Conservation (phyloP, 352 stramenopile species). For the Aphanomyces cochlioides region DNA sequence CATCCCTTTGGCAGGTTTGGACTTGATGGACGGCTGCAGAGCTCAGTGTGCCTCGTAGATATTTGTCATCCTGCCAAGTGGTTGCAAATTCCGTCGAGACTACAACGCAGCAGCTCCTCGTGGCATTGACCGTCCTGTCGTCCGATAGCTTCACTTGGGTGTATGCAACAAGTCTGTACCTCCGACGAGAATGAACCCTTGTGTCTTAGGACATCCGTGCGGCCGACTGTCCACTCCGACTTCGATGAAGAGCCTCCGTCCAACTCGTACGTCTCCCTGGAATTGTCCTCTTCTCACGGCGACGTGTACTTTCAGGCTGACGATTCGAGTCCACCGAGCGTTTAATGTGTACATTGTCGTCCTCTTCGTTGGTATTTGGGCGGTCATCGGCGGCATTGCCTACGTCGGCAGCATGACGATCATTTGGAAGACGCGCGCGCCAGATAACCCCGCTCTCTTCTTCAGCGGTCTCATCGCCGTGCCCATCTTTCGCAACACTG, state of each 20-base stretch:
- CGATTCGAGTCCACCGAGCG: background rate
- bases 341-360: constrained; percentile 29
- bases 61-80: no score
- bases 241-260: background rate
- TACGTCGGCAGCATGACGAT: constrained; percentile 22
- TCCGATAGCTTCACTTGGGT: background rate
- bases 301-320: background rate
- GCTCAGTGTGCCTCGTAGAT: no score
- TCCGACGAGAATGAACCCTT: background rate
- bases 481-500: constrained; percentile 24
- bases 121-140: background rate
- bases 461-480: constrained; percentile 18
- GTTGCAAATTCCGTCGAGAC: no score
- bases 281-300: background rate
- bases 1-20: background rate
- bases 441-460: constrained; percentile 22
- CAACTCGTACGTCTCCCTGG: background rate
- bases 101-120: background rate
- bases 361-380: constrained; percentile 25
- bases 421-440: constrained; percentile 8
- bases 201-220: no score
- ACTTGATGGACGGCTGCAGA: no score
- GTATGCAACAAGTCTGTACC: background rate
- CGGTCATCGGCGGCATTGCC: constrained; percentile 16
- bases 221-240: background rate